Evolutionary conservation across 306 rosid genomes (phyloP), one percentile per base, ranked within the genome.

Genomic region (Glycine latifolia): DNA sequence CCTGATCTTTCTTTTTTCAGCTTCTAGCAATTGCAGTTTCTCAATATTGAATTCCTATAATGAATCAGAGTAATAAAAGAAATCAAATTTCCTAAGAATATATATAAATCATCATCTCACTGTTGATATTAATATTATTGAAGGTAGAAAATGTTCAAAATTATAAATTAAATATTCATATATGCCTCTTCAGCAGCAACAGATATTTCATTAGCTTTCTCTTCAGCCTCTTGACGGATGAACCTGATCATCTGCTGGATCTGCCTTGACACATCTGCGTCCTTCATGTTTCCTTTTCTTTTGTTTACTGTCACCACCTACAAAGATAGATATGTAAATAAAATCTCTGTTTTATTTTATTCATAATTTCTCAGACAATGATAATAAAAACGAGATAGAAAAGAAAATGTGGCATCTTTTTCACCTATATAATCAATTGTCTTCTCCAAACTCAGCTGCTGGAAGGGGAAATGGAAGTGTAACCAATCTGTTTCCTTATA

Each of bases 151-250:
- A 39, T 16, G 56, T 61, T 26, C 8, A 14, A 8, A 56, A 26
- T 26, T 26, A 26, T 26, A 26, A 39, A 39, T 14, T 37, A 4
- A 3, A 37, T 26, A 37, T 37, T 37, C 41, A 37, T 37, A 37
- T 41, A 39, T 44, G 89, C 96, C 88, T 91, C 96, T 56, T 91
- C 90, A 1, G 93, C 89, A n/a, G 92, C 87, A 56, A 88, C 88
- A 33, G 90, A 87, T 26, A 91, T 91, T 72, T 91, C 96, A 48
- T 85, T 91, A 20, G 94, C 96, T 84, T 91, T 91, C 75, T 91
- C 93, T 39, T 91, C 96, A 4, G 96, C 96, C 71, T 91, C 96
- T 79, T 91, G 96, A 41, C 92, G 90, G 78, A 91, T 91, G 93
- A 89, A 91, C 69, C 88, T 87, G 69, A 89, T 91, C 96, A 91